Base-by-base conservation (phyloP, 495 filamentous ascomycete genomes). In the Penicillium salamii region DNA sequence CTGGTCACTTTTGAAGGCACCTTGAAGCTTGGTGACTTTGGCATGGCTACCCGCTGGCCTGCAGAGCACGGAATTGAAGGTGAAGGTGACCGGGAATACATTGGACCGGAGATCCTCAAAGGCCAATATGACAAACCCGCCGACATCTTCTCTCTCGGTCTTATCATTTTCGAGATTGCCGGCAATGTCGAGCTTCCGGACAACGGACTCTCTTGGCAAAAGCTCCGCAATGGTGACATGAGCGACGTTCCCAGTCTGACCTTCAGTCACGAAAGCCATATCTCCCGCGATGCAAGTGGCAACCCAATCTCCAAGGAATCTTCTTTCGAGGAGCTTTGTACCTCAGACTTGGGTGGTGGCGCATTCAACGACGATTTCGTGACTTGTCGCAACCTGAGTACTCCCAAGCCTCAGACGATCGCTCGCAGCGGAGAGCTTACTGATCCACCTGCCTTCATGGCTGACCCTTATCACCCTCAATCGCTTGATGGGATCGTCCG, bases 21-120 rank as follows among this genome's bases (percentile, higher is more conserved):
- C 17, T 71, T 98, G 33, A 98, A 97, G 68, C 95, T 98, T 58
- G 92, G 83, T 36, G 93, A 98, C 69, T 98, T 98, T 65, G 93
- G 93, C 33, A 83, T 97, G 79, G 91, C 93, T 34, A 81, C 83
- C n/a, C 55, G 69, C 13, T 89, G 86, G 83, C 91, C 92, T 2
- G 87, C 84, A 6, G 77, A 84, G 42, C 70, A 79, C 19, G 82
- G 82, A 19, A 84, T 95, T 31, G 93, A 98, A 46, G 83, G 87
- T 24, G 93, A 98, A 69, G 93, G 93, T 14, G 93, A 98, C 59
- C 88, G 93, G 37, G 89, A 93, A 61, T 98, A 98, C 62, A 90
- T 98, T 58, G 91, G 87, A 6, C 91, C 91, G 0, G 93, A 98
- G 62, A 87, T 96, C 38, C 78, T 98, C 11, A 78, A 76, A 59